A percentile compares a stretch with the other conserved stretches of the same genome.
phyloP scores from a whole-genome alignment of 1,284 basidiomycete species.

The Trichosporon sp. region DNA sequence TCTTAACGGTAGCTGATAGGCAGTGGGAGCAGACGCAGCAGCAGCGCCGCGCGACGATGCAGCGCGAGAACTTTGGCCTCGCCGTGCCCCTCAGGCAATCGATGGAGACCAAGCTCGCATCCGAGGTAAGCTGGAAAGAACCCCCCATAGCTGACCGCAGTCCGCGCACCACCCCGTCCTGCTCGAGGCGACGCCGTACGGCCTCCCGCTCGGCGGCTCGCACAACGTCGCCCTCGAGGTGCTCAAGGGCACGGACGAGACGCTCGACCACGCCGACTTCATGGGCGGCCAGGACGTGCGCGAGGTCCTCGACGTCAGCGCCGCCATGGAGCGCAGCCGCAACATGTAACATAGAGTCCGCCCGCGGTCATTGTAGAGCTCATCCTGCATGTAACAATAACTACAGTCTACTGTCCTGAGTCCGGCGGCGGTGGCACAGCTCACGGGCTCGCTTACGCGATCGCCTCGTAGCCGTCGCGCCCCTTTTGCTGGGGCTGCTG shows the following conservation, averaged over 20 bases:
- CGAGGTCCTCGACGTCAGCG: slow-evolving; percentile 42
- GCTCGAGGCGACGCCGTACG: slow-evolving; percentile 32
- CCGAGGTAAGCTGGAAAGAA: slow-evolving; percentile 57
- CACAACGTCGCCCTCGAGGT: slow-evolving; percentile 83
- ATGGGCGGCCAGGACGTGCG: slow-evolving; percentile 51
- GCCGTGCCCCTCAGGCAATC: slow-evolving; percentile 80
- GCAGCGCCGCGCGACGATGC: slow-evolving; percentile 75
- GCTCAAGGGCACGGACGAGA: slow-evolving; percentile 82
- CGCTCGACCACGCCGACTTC: slow-evolving; percentile 66
- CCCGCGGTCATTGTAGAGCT: neutral
- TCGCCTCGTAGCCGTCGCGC: slow-evolving; percentile 33
- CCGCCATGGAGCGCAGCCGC: slow-evolving; percentile 43
- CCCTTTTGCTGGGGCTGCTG: neutral
- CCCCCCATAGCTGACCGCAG: neutral
- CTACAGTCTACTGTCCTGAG: neutral
- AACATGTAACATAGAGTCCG: slow-evolving; percentile 29
- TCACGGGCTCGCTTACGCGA: slow-evolving; percentile 20
- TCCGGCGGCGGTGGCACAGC: too few species aligned
- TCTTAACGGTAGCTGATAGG: neutral
- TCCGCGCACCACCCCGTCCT: slow-evolving; percentile 39
- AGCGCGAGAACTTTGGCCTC: slow-evolving; percentile 79
- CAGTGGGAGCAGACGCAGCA: slow-evolving; percentile 94
- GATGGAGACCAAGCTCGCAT: slow-evolving; percentile 89
- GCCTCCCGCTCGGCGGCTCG: slow-evolving; percentile 44
- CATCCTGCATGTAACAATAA: neutral